Evolutionary conservation across 2,329 filamentous ascomycete species (phyloP), one percentile per base, ranked within the genome.

Genomic region (Neodidymelliopsis sp.): DNA sequence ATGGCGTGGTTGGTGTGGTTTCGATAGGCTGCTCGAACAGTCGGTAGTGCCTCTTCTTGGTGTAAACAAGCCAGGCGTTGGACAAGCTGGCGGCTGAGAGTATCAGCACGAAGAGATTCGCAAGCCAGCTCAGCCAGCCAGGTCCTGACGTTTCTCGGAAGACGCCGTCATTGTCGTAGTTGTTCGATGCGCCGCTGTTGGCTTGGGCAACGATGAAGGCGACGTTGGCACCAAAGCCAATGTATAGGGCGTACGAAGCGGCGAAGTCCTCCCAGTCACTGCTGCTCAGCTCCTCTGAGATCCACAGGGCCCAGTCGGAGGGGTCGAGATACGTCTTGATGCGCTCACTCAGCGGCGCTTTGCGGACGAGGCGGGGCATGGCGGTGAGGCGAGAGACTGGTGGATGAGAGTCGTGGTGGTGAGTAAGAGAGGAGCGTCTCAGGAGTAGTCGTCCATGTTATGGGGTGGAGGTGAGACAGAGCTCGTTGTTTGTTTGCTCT

Each of bases 251-350:
- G 71, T 90, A 88, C 25, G 85, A 77, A 59, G 89, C 87, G 54
- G 85, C 78, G 53, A 84, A 77, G 15, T 93, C 90, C 61, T 97
- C 90, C 86, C 91, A 95, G 63, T 96, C 90, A 67, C 88, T 87
- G 20, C 91, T 91, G 70, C 97, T 92, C 52, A 99, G 82, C 75
- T 96, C 90, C 71, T 97, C 93, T 0, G 90, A 95, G 2, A 96
- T 74, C 89, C 91, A 96, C 13, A 99, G 84, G 43, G 94, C 77
- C 66, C 93, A 89, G 75, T 99, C 94, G 77, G 89, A 87, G 3
- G 90, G 91, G 67, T 97, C 93, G 50, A 97, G 78, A 72, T 85
- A 85, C 47, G 89, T 81, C 69, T 85, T 85, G 71, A 97, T 82
- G 71, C 93, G 90, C 80, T 97, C 88, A 22, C 77, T 70, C 60